Evolutionary conservation across 2,329 filamentous ascomycete species (phyloP).

Genomic region (Didymella arachidicola): DNA sequence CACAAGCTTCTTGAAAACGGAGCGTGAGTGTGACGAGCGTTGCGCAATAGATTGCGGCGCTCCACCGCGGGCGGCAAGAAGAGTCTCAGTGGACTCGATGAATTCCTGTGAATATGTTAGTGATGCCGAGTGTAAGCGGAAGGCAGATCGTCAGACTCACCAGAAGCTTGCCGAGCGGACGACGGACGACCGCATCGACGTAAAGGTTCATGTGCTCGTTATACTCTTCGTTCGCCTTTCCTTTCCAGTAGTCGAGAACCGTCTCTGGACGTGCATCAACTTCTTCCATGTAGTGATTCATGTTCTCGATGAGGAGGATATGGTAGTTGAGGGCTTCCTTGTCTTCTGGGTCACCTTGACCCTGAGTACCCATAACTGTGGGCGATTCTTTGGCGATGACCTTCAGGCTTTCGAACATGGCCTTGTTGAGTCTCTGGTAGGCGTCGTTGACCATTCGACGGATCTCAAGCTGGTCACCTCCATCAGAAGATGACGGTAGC

Average conservation of each 20-base stretch:
- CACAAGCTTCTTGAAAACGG: constrained; percentile 85
- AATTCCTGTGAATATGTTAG: constrained; percentile 67
- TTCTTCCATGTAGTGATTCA: constrained; percentile 96
- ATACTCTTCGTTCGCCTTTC: constrained; percentile 79
- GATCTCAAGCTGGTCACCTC: constrained; percentile 68
- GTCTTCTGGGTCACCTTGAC: constrained; percentile 75
- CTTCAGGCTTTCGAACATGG: constrained; percentile 97
- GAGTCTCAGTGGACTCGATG: constrained; percentile 83
- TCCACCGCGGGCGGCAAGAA: constrained; percentile 63
- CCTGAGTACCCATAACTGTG: constrained; percentile 60
- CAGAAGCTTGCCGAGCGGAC: constrained; percentile 87
- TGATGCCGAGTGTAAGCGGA: neutral
- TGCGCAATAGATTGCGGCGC: constrained; percentile 70
- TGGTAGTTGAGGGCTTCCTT: constrained; percentile 98
- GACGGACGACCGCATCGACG: constrained; percentile 83
- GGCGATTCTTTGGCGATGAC: constrained; percentile 83
- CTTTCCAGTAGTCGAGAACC: constrained; percentile 83
- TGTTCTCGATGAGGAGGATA: constrained; percentile 96
- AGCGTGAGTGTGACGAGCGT: constrained; percentile 83
- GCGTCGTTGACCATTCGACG: constrained; percentile 83
- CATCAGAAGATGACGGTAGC: constrained; percentile 62
- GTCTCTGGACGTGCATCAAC: constrained; percentile 77
- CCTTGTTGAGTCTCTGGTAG: constrained; percentile 86
- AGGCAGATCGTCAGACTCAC: constrained; percentile 40
- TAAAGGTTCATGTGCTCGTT: constrained; percentile 88